A percentile compares a stretch with the other conserved stretches of the same genome.
Evolutionary conservation across 768 basidiomycete genomes (phyloP).

Genomic region (Lactarius akahatsu): DNA sequence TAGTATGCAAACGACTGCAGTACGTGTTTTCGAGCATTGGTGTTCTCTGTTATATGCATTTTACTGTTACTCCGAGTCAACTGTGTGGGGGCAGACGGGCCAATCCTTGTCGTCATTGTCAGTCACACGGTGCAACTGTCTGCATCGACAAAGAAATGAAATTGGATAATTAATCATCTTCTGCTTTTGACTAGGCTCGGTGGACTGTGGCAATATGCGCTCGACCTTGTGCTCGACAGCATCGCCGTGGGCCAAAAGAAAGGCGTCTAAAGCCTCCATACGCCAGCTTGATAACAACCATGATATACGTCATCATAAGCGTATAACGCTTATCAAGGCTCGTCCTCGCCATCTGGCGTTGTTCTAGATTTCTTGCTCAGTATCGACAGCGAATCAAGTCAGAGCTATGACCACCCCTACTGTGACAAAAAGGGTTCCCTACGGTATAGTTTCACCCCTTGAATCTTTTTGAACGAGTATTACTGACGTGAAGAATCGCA

Average conservation of each 20-base stretch:
- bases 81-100: background rate
- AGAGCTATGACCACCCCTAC: slow-evolving; percentile 10
- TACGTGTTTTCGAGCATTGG: background rate
- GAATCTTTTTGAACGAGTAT: background rate
- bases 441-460: background rate
- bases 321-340: background rate
- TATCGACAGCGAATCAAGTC: background rate
- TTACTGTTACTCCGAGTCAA: background rate
- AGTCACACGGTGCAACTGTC: no score
- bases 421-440: slow-evolving; percentile 18
- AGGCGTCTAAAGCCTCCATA: no score
- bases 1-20: background rate
- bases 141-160: no score
- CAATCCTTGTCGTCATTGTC: no score
- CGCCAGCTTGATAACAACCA: no score
- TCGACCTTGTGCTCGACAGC: no score
- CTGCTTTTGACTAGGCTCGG: no score
- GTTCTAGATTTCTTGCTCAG: background rate
- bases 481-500: slow-evolving; percentile 1
- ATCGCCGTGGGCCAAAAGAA: background rate
- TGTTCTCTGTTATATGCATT: background rate
- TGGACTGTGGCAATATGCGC: background rate
- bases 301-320: background rate
- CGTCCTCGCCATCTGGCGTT: background rate
- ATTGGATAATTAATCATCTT: no score